A percentile compares a stretch with the other conserved stretches of the same genome.
These are phyloP conservation scores for Candida caryicola DNA, from an alignment of 805 yeast genomes.

Conservation along the genomic window DNA sequence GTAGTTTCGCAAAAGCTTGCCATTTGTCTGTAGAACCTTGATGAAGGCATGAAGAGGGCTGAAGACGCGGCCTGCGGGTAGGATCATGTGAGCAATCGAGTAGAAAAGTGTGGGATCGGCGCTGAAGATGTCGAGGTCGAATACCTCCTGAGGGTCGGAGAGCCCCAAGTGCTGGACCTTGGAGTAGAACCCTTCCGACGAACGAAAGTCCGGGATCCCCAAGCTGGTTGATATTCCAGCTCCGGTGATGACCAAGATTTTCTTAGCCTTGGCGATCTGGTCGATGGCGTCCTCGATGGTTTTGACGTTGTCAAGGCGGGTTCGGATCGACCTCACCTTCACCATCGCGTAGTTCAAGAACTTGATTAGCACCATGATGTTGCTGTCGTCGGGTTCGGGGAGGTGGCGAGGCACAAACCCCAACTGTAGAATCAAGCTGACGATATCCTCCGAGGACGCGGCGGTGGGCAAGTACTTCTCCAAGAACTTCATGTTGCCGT, in stretches of 20 bases:
- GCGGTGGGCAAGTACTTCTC: constrained; percentile 59
- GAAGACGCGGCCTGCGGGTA: constrained; percentile 37
- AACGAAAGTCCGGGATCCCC: constrained; percentile 45
- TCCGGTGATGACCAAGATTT: constrained; percentile 41
- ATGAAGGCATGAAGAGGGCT: constrained; percentile 73
- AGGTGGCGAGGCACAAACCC: constrained; percentile 52
- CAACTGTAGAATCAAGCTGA: constrained; percentile 54
- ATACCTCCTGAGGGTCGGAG: constrained; percentile 45
- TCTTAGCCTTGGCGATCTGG: constrained; percentile 50
- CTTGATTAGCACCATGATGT: constrained; percentile 46
- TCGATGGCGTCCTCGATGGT: constrained; percentile 58
- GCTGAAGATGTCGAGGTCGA: constrained; percentile 36
- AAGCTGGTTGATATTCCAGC: constrained; percentile 46
- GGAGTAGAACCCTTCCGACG: constrained; percentile 64
- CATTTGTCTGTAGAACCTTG: constrained; percentile 41
- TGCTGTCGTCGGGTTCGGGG: constrained; percentile 38
- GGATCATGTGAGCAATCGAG: constrained; percentile 42
- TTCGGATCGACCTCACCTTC: constrained; percentile 55
- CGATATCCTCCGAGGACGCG: constrained; percentile 56
- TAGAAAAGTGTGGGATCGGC: constrained; percentile 40
- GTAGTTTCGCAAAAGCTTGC: constrained; percentile 39
- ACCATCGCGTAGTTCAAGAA: constrained; percentile 63
- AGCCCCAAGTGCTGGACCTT: constrained; percentile 44
- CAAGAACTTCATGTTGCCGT: constrained; percentile 61
- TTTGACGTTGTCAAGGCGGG: constrained; percentile 50